Conservation (phyloP, 192 early-diverging fungal species). For the Glomus cerebriforme region DNA sequence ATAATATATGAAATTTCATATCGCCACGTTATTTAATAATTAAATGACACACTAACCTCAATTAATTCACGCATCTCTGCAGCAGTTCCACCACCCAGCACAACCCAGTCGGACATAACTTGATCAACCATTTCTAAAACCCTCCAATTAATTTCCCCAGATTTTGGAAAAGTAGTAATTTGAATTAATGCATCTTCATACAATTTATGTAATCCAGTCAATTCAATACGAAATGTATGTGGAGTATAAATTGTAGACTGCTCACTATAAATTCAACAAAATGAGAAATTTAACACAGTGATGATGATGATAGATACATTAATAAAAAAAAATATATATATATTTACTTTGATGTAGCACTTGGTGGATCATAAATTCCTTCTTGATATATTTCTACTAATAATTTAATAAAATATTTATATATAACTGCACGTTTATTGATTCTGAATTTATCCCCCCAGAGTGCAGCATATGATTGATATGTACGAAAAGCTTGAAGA, state of each 20-base stretch:
- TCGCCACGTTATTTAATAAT: neutral
- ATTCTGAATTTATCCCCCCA: constrained; percentile 47
- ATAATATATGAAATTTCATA: too few relatives aligned
- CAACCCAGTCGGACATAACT: constrained; percentile 59
- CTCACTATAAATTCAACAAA: constrained; percentile 20
- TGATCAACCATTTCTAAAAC: constrained; percentile 65
- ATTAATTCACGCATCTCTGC: constrained; percentile 59
- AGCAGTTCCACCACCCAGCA: constrained; percentile 52
- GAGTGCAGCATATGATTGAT: constrained; percentile 44
- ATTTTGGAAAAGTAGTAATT: constrained; percentile 59
- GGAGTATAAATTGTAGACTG: constrained; percentile 33
- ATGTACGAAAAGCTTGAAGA: constrained; percentile 37
- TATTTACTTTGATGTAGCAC: constrained; percentile 3
- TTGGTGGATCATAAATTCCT: constrained; percentile 39
- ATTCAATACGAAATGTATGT: constrained; percentile 45
- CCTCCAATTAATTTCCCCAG: constrained; percentile 59
- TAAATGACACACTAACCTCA: constrained; percentile 36
- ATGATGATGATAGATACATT: neutral
- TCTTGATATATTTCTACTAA: constrained; percentile 41
- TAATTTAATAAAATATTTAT: constrained; percentile 51
- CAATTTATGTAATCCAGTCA: constrained; percentile 54
- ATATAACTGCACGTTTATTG: constrained; percentile 54
- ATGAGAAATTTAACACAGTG: neutral
- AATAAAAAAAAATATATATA: neutral
- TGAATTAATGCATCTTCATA: constrained; percentile 64